Evolutionary conservation across 2,329 filamentous ascomycete species (phyloP), one percentile per base, ranked within the genome.

Genomic region (Colletotrichum tamarilloi): DNA sequence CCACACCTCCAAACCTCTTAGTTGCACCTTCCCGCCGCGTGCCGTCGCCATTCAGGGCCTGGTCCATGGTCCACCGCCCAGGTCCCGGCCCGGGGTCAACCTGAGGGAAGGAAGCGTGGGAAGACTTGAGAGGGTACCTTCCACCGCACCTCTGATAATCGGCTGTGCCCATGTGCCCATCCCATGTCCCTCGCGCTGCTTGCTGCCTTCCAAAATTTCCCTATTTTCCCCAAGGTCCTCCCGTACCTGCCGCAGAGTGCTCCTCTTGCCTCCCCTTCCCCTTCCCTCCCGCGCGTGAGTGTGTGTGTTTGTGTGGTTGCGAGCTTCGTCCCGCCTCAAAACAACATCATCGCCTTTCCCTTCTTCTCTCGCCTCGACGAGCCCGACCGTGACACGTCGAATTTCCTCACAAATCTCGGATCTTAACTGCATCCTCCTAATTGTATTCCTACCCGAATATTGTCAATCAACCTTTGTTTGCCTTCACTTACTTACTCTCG

Each of bases 121-220:
- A 49, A 49, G 42, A 4, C 42, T 9, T 49, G 42, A 19, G 42
- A 49, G 19, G 42, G 42, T 49, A 49, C 42, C 42, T 49, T 49
- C 42, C 42, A 49, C 42, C 42, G 67, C 65, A 57, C 67, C 67
- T 49, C 32, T 30, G 38, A 35, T 53, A 62, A 73, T 66, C 70
- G 71, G 71, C 70, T 70, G 70, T 65, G 67, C 70, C 67, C 71
- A 73, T 72, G 60, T 73, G 42, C 66, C 68, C 46, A 38, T 67
- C 59, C 68, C 46, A 30, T 67, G 62, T 62, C 68, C 35, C 19
- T 57, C 38, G 32, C 35, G n/a, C 30, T 26, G 28, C 30, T 64
- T 38, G 59, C 62, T 58, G 53, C 62, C 71, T 73, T 52, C 42
- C 72, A 60, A 56, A 59, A 67, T 72, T 67, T 74, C 38, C 72